Base-by-base conservation (phyloP, 768 basidiomycete species). In the Hydnomerulius pinastri region DNA sequence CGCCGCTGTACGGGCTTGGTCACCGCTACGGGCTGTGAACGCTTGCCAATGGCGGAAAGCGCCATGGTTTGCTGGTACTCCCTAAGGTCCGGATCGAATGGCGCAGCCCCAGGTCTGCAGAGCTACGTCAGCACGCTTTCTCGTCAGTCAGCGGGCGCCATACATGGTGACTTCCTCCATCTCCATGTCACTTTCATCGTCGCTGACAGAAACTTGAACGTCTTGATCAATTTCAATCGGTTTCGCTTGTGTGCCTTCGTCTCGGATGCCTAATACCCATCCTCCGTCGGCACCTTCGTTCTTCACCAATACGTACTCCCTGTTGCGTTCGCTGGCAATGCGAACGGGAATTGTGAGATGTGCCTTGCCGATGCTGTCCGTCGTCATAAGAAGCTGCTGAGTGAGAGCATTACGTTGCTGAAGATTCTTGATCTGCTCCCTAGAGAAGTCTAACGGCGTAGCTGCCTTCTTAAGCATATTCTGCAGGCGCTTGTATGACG, bases 391-490 rank as follows among this genome's bases (percentile, higher is more conserved):
- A 28, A 99, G 80, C 62, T 96, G 92, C 59, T 98, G 97, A 2
- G 97, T 98, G 55, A 98, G 75, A 3, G 83, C 66, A 64, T 99
- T 99, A 30, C 97, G 78, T 67, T 97, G 87, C 55, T 85, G 80
- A 9, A 99, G 77, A 60, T 92, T 89, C 68, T 85, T 80, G 67
- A 99, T 98, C 67, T 99, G 97, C 56, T 96, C 88, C 61, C 88
- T 93, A 1, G 94, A 98, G 66, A 99, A 99, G 67, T 98, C 97
- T 47, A 98, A 74, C 0, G 97, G 86, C 0, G 94, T 96, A 2
- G 74, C 75, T 0, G 93, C 80, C 37, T 77, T 80, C 46, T 75
- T 77, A 17, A 96, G 74, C 97, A 99, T 99, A 48, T 86, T 86
- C 61, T 97, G 89, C 38, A 98, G 72, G 4, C 97, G 89, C 27